Conservation (phyloP, 2,329 filamentous ascomycete species). For the Biscogniauxia mediterranea region DNA sequence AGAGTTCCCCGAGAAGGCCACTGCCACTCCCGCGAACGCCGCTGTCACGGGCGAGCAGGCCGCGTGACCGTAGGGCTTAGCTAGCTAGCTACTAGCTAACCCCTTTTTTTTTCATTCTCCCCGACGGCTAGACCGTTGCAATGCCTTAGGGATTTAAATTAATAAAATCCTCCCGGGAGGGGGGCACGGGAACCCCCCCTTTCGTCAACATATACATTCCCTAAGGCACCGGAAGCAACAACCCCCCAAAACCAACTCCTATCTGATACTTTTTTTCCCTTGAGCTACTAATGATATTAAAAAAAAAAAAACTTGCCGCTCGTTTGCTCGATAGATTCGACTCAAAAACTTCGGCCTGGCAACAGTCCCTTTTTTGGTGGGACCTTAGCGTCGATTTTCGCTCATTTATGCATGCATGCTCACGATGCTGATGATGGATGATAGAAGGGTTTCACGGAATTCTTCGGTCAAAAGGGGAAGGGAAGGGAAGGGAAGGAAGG, state of each 20-base stretch:
- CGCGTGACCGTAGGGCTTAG: neutral
- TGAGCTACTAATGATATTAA: neutral
- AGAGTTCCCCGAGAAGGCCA: slow-evolving; percentile 47
- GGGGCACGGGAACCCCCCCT: neutral
- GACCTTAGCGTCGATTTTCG: neutral
- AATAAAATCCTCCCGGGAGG: neutral
- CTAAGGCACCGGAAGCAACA: neutral
- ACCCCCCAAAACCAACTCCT: too few species aligned
- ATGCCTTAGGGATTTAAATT: neutral
- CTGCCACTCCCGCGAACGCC: slow-evolving; percentile 15
- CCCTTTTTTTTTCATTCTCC: neutral
- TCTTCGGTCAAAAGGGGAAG: neutral
- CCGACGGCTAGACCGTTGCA: neutral
- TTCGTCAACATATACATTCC: neutral
- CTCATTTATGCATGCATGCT: neutral
- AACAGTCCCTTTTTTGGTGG: neutral
- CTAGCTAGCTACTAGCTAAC: too few species aligned
- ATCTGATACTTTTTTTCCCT: neutral
- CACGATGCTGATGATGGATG: neutral
- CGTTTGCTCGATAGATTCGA: neutral
- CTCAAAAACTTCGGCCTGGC: neutral
- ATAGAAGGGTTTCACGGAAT: neutral
- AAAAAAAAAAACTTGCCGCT: neutral
- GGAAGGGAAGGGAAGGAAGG: neutral
- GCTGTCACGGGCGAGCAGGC: neutral